These are phyloP conservation scores for Neonectria punicea DNA, from an alignment of 2,329 filamentous ascomycete genomes.

Conservation along the genomic window DNA sequence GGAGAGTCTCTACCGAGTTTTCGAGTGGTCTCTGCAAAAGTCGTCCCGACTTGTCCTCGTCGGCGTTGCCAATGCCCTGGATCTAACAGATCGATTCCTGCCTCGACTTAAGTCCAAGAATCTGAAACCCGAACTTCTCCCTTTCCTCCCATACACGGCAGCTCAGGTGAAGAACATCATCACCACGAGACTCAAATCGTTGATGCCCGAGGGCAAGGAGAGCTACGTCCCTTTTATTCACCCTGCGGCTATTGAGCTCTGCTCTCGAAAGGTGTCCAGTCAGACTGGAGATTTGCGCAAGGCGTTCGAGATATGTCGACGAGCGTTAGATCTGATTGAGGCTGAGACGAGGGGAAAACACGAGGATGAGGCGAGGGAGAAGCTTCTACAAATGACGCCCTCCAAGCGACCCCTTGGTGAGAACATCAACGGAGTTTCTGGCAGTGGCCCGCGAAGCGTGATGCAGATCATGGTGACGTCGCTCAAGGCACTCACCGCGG, in stretches of 20 bases:
- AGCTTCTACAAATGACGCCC: conserved; percentile 69
- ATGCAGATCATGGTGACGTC: conserved; percentile 63
- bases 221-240: conserved; percentile 88
- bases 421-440: conserved; percentile 74
- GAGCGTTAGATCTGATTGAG: conserved; percentile 90
- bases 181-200: conserved; percentile 80
- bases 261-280: conserved; percentile 91
- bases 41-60: conserved; percentile 84
- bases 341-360: conserved; percentile 81
- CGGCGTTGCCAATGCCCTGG: conserved; percentile 95
- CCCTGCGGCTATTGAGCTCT: conserved; percentile 91
- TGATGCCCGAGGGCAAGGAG: conserved; percentile 69
- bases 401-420: conserved; percentile 83
- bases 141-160: conserved; percentile 92
- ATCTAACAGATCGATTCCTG: conserved; percentile 93
- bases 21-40: conserved; percentile 92
- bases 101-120: conserved; percentile 93
- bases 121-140: conserved; percentile 87
- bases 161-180: conserved; percentile 89
- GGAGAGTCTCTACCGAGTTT: conserved; percentile 91
- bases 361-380: conserved; percentile 68
- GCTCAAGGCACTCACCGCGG: conserved; percentile 71
- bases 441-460: conserved; percentile 54
- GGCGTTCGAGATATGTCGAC: conserved; percentile 92
- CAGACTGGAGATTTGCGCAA: conserved; percentile 95